phyloP scores from a whole-genome alignment of 345 rosid species.

The Rhizophora apiculata region DNA sequence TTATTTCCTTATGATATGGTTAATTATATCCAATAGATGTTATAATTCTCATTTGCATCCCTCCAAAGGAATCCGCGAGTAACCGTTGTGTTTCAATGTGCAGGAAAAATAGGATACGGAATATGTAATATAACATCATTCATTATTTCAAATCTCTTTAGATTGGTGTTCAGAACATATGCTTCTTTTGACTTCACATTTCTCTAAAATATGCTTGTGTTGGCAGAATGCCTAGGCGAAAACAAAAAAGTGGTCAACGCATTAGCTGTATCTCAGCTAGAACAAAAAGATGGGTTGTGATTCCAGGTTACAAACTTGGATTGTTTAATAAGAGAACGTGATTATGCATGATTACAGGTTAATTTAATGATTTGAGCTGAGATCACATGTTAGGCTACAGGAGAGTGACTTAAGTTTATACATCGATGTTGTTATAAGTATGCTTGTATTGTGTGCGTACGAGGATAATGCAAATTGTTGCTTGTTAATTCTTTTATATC shows the following conservation, averaged over 20 bases:
- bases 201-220: background rate
- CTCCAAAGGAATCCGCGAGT: constrained; percentile 13
- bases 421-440: constrained; percentile 11
- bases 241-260: constrained; percentile 8
- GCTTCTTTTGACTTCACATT: background rate
- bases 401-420: background rate
- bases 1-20: no score
- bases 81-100: constrained; percentile 13
- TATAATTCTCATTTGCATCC: background rate
- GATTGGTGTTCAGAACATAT: no score
- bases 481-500: no score
- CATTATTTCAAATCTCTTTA: no score
- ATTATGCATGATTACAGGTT: constrained; percentile 7
- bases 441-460: background rate
- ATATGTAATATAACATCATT: no score
- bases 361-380: background rate
- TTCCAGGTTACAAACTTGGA: constrained; percentile 14
- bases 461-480: constrained; percentile 10
- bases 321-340: constrained; percentile 17
- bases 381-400: no score
- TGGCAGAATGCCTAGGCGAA: constrained; percentile 15
- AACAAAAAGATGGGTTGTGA: constrained; percentile 11
- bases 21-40: no score
- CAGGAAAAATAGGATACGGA: background rate
- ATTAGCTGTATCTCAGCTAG: constrained; percentile 28